These are phyloP conservation scores for Melaleuca alternifolia DNA, from an alignment of 345 rosid species.

Conservation along the genomic window DNA sequence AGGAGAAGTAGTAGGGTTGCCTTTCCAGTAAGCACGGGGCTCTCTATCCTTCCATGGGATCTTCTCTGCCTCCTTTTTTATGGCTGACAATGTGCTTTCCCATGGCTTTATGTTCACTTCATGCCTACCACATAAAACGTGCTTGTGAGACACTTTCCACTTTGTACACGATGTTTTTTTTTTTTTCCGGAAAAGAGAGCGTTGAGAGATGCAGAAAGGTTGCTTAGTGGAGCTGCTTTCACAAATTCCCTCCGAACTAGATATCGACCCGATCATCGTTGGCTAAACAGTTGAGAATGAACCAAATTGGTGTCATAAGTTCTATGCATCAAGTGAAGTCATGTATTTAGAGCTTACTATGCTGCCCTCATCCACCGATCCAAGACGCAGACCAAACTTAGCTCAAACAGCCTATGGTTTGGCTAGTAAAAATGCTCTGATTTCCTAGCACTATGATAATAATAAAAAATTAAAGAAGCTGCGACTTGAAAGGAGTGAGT, in stretches of 20 bases:
- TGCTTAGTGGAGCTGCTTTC: not conserved
- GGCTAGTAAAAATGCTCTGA: not conserved
- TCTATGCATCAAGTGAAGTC: not conserved
- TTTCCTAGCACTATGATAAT: not conserved
- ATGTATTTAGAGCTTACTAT: not conserved
- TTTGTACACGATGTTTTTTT: not conserved
- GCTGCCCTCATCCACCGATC: too few species aligned
- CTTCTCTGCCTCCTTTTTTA: constrained; percentile 25
- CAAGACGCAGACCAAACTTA: too few species aligned
- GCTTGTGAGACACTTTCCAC: not conserved
- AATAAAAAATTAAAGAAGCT: not conserved
- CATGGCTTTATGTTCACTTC: constrained; percentile 61
- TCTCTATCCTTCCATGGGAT: constrained; percentile 44
- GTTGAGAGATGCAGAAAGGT: not conserved
- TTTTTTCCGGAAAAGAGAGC: not conserved
- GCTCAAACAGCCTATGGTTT: not conserved
- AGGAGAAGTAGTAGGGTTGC: constrained; percentile 25
- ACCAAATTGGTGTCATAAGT: not conserved
- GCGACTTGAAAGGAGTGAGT: not conserved
- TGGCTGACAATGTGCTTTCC: constrained; percentile 20
- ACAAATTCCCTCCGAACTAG: not conserved
- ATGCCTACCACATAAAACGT: constrained; percentile 22
- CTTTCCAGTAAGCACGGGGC: constrained; percentile 66
- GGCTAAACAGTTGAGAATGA: not conserved
- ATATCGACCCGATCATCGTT: not conserved